A percentile compares a stretch with the other conserved stretches of the same genome.
These are phyloP conservation scores for Candida odintsovae DNA, from an alignment of 805 yeast species.

Conservation along the genomic window DNA sequence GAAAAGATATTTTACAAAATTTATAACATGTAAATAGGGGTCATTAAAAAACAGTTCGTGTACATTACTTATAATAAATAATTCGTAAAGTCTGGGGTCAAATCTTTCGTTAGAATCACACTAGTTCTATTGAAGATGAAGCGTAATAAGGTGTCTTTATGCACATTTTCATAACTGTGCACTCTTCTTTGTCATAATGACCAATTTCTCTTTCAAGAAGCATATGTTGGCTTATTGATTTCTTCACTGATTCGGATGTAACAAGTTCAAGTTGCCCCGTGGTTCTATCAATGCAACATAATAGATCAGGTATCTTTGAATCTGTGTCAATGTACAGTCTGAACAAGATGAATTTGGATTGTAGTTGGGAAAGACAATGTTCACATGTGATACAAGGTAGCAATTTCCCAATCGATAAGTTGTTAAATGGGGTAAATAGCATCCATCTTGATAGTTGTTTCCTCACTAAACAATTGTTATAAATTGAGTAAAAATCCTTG, in stretches of 20 bases:
- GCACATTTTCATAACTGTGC: background rate
- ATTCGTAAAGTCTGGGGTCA: no score
- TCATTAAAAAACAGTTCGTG: background rate
- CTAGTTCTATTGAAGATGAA: background rate
- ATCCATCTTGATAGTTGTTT: conserved; percentile 20
- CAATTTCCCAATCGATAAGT: conserved; percentile 2
- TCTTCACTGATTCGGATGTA: conserved; percentile 7
- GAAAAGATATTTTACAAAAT: background rate
- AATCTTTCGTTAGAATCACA: background rate
- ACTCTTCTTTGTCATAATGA: conserved; percentile 4
- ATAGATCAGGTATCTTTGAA: conserved; percentile 7
- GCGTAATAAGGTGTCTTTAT: background rate
- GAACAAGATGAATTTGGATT: conserved; percentile 11
- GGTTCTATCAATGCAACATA: conserved; percentile 14
- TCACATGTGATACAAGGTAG: conserved; percentile 11
- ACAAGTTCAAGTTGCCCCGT: conserved; percentile 14
- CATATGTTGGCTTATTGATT: conserved; percentile 2
- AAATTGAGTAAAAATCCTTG: conserved; percentile 4
- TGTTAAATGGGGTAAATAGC: conserved; percentile 15
- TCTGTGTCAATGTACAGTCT: conserved; percentile 8
- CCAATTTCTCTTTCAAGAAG: conserved; percentile 6
- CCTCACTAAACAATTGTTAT: conserved; percentile 8
- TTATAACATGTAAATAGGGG: conserved; percentile 3
- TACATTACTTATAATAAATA: background rate
- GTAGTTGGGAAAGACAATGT: conserved; percentile 13